A percentile compares a stretch with the other conserved stretches of the same genome.
phyloP scores from a whole-genome alignment of 1,139 yeast genomes.

The Candida buenavistaensis region DNA sequence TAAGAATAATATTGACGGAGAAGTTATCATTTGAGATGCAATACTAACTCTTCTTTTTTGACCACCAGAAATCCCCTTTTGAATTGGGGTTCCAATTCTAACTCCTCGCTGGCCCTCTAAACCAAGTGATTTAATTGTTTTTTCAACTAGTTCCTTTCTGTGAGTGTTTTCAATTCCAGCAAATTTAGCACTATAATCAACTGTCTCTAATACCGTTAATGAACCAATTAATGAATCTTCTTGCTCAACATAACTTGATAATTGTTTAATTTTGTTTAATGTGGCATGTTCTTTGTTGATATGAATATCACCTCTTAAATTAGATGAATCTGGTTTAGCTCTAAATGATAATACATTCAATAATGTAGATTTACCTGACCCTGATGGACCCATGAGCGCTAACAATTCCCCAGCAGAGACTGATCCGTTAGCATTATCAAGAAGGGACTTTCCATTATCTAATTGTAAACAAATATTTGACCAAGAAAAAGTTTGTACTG shows the following conservation, averaged over 20 bases:
- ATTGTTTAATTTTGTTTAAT: slow-evolving; percentile 12
- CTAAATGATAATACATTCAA: slow-evolving; percentile 21
- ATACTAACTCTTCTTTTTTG: slow-evolving; percentile 27
- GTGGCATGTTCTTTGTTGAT: slow-evolving; percentile 12
- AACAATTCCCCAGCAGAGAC: slow-evolving; percentile 26
- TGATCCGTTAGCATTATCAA: slow-evolving; percentile 22
- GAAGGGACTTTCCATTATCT: slow-evolving; percentile 47
- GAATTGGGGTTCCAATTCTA: slow-evolving; percentile 23
- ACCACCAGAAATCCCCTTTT: slow-evolving; percentile 25
- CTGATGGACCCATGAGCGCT: slow-evolving; percentile 28
- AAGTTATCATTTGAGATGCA: slow-evolving; percentile 26
- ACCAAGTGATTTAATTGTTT: slow-evolving; percentile 20
- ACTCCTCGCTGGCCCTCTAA: slow-evolving; percentile 18
- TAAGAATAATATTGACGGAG: slow-evolving; percentile 29
- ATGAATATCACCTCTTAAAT: slow-evolving; percentile 14
- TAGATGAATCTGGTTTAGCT: slow-evolving; percentile 11
- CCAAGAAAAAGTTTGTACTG: slow-evolving; percentile 8
- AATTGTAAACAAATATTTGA: slow-evolving; percentile 9
- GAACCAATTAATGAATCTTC: slow-evolving; percentile 26
- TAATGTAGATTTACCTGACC: slow-evolving; percentile 25
- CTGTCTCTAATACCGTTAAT: slow-evolving; percentile 24
- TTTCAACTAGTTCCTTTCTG: slow-evolving; percentile 19
- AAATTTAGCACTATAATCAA: slow-evolving; percentile 23
- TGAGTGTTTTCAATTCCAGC: slow-evolving; percentile 11
- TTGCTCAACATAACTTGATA: slow-evolving; percentile 27